Evolutionary conservation across 148 eudicot species (phyloP).

Genomic region (Selenicereus undatus): DNA sequence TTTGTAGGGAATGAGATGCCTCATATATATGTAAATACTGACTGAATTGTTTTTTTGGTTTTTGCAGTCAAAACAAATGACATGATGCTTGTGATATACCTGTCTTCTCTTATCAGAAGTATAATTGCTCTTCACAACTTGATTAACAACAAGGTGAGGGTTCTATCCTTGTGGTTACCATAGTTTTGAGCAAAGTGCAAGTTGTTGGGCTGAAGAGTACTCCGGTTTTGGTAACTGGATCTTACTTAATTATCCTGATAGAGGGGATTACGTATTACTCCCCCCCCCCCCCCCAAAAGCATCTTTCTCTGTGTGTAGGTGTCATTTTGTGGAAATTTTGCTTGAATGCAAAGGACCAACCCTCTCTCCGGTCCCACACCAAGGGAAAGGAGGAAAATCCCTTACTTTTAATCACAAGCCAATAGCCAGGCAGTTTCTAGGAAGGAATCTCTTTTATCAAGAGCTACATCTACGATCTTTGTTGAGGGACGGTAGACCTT

Average conservation of each 20-base stretch:
- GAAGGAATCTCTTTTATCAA: background rate
- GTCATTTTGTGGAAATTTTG: no score
- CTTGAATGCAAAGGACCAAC: no score
- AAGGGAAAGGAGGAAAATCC: no score
- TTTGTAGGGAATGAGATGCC: background rate
- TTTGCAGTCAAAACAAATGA: constrained; percentile 84
- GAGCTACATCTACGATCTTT: background rate
- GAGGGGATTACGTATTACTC: background rate
- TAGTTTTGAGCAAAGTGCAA: background rate
- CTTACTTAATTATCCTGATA: background rate
- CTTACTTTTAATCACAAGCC: background rate
- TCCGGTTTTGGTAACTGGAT: background rate
- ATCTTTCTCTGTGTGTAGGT: no score
- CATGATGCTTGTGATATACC: constrained; percentile 90
- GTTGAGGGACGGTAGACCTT: background rate
- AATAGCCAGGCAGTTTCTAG: background rate
- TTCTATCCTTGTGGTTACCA: background rate
- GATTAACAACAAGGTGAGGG: constrained; percentile 85
- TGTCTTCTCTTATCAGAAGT: constrained; percentile 84
- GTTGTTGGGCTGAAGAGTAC: background rate
- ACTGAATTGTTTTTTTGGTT: background rate
- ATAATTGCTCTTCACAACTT: constrained; percentile 91
- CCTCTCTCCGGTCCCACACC: no score
- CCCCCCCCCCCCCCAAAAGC: background rate
- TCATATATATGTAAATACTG: background rate